Conservation (phyloP, 148 eudicot species). For the Salicornia ramosissima region DNA sequence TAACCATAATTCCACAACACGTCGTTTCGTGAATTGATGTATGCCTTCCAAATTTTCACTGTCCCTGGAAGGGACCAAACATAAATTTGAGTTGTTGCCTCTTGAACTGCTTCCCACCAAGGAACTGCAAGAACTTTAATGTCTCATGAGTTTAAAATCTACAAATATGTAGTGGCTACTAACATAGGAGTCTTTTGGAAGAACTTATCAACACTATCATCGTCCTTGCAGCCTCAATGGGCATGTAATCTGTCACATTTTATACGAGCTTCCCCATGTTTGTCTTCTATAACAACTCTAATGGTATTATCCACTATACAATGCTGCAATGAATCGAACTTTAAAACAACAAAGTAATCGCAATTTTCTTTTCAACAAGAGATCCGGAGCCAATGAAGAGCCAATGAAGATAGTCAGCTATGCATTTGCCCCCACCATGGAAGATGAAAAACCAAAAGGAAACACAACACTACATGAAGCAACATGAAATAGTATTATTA, state of each 20-base stretch:
- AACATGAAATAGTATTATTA: not conserved
- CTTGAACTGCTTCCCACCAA: not conserved
- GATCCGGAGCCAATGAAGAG: not conserved
- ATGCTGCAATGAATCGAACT: not conserved
- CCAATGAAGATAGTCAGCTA: not conserved
- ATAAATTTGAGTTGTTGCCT: not conserved
- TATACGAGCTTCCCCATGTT: not conserved
- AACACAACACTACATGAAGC: not conserved
- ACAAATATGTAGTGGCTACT: not conserved
- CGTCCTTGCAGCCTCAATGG: not conserved
- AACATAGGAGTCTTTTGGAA: conserved; percentile 5
- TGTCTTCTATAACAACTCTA: conserved; percentile 6
- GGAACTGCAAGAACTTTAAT: not conserved
- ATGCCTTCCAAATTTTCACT: conserved; percentile 5
- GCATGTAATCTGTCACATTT: not conserved
- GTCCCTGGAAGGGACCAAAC: not conserved
- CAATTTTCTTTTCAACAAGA: not conserved
- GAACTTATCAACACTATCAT: not conserved
- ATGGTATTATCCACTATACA: conserved; percentile 12
- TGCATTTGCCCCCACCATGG: not conserved
- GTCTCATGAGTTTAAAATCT: not conserved
- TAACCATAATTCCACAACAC: not conserved
- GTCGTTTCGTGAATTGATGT: not conserved
- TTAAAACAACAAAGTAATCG: not conserved
- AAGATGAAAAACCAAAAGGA: not conserved